A percentile compares a stretch with the other conserved stretches of the same genome.
These are phyloP conservation scores for Backusella tarrabulga DNA, from an alignment of 192 early-diverging fungal genomes.

Conservation along the genomic window DNA sequence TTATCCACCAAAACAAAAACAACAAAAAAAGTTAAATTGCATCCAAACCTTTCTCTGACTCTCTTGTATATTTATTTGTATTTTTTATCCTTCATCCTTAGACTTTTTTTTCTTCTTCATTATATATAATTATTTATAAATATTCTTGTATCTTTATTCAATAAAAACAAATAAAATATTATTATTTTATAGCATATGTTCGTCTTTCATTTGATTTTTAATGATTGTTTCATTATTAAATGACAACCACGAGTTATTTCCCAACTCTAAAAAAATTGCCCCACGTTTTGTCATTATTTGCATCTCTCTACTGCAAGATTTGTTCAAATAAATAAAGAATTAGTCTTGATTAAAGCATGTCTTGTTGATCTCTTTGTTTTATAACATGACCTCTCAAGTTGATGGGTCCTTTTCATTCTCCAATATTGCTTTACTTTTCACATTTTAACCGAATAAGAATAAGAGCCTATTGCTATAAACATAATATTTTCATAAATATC, in stretches of 20 bases:
- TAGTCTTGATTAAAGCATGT: neutral
- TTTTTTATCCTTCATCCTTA: neutral
- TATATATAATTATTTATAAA: neutral
- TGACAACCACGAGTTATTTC: neutral
- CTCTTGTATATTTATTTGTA: conserved; percentile 8
- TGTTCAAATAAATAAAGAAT: neutral
- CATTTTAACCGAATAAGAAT: neutral
- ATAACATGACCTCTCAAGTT: neutral
- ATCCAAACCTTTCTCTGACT: neutral
- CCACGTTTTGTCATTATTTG: neutral
- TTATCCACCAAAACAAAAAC: neutral
- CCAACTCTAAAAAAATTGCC: neutral
- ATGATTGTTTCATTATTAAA: neutral
- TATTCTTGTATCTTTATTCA: conserved; percentile 8
- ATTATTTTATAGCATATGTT: neutral
- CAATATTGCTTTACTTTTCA: neutral
- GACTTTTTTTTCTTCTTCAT: neutral
- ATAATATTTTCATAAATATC: too few species aligned
- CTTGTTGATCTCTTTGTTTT: neutral
- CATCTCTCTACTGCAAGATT: neutral
- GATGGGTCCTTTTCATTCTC: neutral
- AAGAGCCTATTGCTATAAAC: too few species aligned
- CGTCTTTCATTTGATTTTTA: neutral
- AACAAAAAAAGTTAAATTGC: neutral
- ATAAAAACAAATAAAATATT: neutral